Evolutionary conservation across 768 basidiomycete species (phyloP), one percentile per base, ranked within the genome.

Genomic region (Brasilioporus rufonigricans): DNA sequence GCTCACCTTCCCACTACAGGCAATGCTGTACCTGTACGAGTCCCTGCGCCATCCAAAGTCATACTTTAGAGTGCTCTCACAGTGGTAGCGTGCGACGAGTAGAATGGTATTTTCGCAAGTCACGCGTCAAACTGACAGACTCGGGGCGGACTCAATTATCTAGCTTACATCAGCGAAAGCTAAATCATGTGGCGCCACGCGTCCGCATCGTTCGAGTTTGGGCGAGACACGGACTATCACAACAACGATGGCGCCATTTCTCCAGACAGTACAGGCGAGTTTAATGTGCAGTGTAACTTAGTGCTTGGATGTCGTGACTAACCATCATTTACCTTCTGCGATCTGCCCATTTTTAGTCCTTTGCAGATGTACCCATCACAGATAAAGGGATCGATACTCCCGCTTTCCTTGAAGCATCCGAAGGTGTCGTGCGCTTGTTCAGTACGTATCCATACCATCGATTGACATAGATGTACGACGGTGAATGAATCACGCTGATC

Each of bases 381-480:
- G 86, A 92, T 61, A 81, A 79, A 63, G 96, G 96, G 57, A 83
- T 98, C 68, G 87, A 98, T 70, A 98, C 97, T 16, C 69, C 83
- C 43, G 76, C 79, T 45, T 99, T 98, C 76, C 80, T 95, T 62
- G 86, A 96, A 63, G 97, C 96, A 9, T 78, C 91, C 1, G 80
- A 89, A 53, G 96, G 93, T 36, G 80, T 99, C 44, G 88, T 94
- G 56, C 86, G 87, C 53, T 75, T 98, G 63, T 97, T 99, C 69
- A 93, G 96, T 97, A 61, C 54, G 82, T 69, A 29, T 12, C 13
- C 11, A 2, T 53, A 39, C 39, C 19, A 16, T 54, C 36, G 19
- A 53, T 60, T 19, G 4, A 5, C 7, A 36, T n/a, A 21, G 44
- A 51, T 50, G 32, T 19, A 23, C n/a, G 6, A 16, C 24, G 24